Base-by-base conservation (phyloP, 768 basidiomycete species). In the Suillus fuscotomentosus region DNA sequence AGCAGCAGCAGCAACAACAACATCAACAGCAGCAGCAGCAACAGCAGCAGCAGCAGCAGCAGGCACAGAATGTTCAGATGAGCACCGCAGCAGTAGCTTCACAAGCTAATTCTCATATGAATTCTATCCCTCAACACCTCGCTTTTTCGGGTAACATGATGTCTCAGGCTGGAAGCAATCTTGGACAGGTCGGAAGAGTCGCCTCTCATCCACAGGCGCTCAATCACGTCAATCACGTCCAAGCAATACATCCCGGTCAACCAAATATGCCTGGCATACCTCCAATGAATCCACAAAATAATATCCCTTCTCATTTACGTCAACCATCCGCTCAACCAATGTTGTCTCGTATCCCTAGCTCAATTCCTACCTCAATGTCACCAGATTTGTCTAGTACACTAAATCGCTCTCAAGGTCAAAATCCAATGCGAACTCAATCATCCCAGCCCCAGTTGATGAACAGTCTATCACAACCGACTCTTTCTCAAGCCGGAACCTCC, bases 201-300 rank as follows among this genome's bases (percentile, higher is more conserved):
- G 76, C 79, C 64, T 85, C 88, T 24, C 88, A 89, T 74, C 82
- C 86, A 5, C 81, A 83, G 66, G 74, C 69, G 73, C 69, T 82
- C 64, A 82, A 78, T 68, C 77, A 81, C 47, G 75, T 72, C 57
- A 74, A 66, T 36, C 81, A 80, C 69, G 72, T 70, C 60, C 67
- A 72, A 17, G 73, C 73, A 47, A 77, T 80, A 63, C 79, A 78
- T 67, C 70, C 77, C 36, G 70, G 70, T 41, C 77, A 74, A 42
- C 77, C 79, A 42, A 72, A 71, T 27, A 71, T 75, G 62, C 75
- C 74, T 34, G 75, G 73, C 51, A 78, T 79, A 72, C 73, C 70
- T 51, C 83, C 73, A 62, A 82, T 83, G 76, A 82, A 81, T 69
- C 76, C 75, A 53, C 83, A 80, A 69, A 71, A 75, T 56, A 76